These are phyloP conservation scores for Arthrobotrys pseudoclavata DNA, from an alignment of 2,329 filamentous ascomycete species.

Conservation along the genomic window DNA sequence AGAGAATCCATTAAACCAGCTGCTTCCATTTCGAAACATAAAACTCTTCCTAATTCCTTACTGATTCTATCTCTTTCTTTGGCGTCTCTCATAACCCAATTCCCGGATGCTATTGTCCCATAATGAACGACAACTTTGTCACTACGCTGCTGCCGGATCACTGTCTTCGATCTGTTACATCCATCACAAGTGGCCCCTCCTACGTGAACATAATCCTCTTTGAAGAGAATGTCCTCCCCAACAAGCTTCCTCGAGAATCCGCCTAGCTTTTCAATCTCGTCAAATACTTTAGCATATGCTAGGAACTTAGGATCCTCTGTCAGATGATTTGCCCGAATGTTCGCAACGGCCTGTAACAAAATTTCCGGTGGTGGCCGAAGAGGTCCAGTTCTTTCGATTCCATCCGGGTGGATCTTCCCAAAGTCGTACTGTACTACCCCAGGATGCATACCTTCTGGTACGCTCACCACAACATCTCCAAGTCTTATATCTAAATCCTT, in stretches of 20 bases:
- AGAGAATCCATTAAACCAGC: constrained; percentile 1
- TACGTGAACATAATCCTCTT: constrained; percentile 3
- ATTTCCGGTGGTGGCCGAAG: not conserved
- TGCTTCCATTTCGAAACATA: constrained; percentile 29
- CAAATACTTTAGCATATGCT: not conserved
- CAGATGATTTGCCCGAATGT: not conserved
- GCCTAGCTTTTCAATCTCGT: not conserved
- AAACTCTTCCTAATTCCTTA: not conserved
- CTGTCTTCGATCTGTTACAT: not conserved
- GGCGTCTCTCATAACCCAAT: constrained; percentile 2
- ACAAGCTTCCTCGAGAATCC: not conserved
- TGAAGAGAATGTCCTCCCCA: constrained; percentile 1
- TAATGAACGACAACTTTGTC: not conserved
- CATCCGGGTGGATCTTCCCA: not conserved
- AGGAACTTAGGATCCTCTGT: not conserved
- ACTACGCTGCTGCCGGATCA: not conserved
- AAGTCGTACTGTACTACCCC: constrained; percentile 28
- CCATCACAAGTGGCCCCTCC: not conserved
- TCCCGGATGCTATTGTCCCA: constrained; percentile 3
- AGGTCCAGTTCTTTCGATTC: not conserved
- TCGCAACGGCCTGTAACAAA: not conserved
- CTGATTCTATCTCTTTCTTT: constrained; percentile 25
- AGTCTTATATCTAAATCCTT: constrained; percentile 2
- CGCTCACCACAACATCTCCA: constrained; percentile 31
- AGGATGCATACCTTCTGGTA: not conserved